These are phyloP conservation scores for Adansonia rubrostipa DNA, from an alignment of 441 rosid genomes.

Conservation along the genomic window DNA sequence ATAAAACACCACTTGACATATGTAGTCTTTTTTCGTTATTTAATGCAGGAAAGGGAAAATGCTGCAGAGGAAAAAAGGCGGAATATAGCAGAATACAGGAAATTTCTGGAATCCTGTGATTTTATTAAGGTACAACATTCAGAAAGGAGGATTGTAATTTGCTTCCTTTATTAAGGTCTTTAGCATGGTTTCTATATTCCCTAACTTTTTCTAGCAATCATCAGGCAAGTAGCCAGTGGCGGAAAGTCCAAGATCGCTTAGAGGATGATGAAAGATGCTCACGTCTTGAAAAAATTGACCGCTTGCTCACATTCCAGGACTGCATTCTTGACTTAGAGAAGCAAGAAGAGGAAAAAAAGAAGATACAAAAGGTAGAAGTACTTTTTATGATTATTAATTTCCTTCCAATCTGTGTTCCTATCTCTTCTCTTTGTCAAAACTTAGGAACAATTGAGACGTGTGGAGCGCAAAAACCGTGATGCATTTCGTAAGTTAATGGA, in stretches of 20 bases:
- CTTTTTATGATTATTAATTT: conserved; percentile 24
- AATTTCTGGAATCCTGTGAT: conserved; percentile 83
- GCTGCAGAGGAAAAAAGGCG: conserved; percentile 40
- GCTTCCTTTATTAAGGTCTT: neutral
- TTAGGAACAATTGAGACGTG: conserved; percentile 59
- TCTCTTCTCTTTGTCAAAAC: conserved; percentile 28
- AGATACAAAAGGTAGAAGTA: conserved; percentile 75
- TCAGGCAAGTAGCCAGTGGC: conserved; percentile 90
- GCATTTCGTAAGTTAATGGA: conserved; percentile 30
- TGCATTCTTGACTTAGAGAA: conserved; percentile 85
- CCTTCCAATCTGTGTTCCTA: conserved; percentile 22
- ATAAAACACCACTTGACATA: neutral
- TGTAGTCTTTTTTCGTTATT: conserved; percentile 19
- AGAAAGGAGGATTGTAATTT: neutral
- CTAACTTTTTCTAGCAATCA: conserved; percentile 25
- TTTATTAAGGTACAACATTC: conserved; percentile 69
- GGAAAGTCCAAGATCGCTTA: conserved; percentile 85
- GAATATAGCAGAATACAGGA: conserved; percentile 68
- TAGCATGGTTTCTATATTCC: conserved; percentile 20
- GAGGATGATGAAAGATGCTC: conserved; percentile 94
- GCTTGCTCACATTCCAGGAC: conserved; percentile 87
- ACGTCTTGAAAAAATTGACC: conserved; percentile 87
- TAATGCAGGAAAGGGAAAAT: conserved; percentile 25
- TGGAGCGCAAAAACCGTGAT: too few relatives aligned
- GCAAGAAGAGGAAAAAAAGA: conserved; percentile 91